These are phyloP conservation scores for Venturiaceae sp. DNA, from an alignment of 2,329 filamentous ascomycete genomes.

Conservation along the genomic window DNA sequence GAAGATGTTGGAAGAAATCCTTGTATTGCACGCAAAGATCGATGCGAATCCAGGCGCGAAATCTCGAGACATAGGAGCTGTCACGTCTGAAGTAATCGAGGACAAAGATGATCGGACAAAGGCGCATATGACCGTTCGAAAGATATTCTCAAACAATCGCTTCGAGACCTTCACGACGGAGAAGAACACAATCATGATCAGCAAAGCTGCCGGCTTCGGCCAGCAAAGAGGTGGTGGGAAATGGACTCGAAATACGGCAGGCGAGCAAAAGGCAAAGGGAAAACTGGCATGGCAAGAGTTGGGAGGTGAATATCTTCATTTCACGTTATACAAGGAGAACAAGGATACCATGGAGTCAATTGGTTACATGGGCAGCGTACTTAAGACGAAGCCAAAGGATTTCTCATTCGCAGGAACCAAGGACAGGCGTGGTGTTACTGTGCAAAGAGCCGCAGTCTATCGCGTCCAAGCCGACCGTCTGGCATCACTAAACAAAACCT, in stretches of 20 bases:
- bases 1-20: conserved; percentile 38
- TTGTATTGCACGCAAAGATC: conserved; percentile 46
- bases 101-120: conserved; percentile 53
- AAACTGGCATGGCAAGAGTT: conserved; percentile 54
- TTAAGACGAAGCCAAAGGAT: conserved; percentile 58
- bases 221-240: conserved; percentile 14
- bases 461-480: conserved; percentile 54
- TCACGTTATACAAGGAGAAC: conserved; percentile 93
- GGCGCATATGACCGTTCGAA: conserved; percentile 59
- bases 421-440: conserved; percentile 77
- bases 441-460: conserved; percentile 66
- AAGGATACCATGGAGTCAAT: conserved; percentile 92
- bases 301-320: conserved; percentile 76
- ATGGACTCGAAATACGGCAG: conserved; percentile 10
- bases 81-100: conserved; percentile 44
- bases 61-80: conserved; percentile 42
- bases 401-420: conserved; percentile 86
- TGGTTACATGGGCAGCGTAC: conserved; percentile 61
- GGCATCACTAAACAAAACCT: conserved; percentile 48
- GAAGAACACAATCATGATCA: conserved; percentile 55
- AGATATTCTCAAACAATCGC: conserved; percentile 61
- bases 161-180: conserved; percentile 70
- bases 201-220: conserved; percentile 9
- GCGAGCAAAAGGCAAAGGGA: conserved; percentile 16
- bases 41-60: conserved; percentile 45